A percentile compares a stretch with the other conserved stretches of the same genome.
phyloP scores from a whole-genome alignment of 2,329 filamentous ascomycete species.

The Fusarium gaditjirri region DNA sequence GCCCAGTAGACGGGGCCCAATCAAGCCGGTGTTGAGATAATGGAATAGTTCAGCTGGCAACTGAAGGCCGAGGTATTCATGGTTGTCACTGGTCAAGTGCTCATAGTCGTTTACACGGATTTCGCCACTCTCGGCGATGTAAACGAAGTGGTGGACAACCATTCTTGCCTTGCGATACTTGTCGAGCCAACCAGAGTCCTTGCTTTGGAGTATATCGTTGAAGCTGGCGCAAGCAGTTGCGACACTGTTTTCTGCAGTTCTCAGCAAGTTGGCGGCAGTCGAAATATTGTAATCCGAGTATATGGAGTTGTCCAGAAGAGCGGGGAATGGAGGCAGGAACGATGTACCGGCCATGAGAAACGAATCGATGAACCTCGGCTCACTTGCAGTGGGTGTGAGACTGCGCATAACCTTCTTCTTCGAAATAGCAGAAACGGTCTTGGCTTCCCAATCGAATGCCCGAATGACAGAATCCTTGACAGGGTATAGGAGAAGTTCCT shows the following conservation, averaged over 20 bases:
- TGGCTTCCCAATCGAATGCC: conserved; percentile 74
- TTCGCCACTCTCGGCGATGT: conserved; percentile 80
- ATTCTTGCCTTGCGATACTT: conserved; percentile 88
- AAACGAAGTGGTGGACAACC: conserved; percentile 87
- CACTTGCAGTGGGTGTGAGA: conserved; percentile 70
- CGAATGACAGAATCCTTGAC: conserved; percentile 79
- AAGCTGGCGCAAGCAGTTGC: conserved; percentile 79
- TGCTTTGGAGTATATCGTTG: conserved; percentile 78
- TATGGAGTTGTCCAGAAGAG: conserved; percentile 70
- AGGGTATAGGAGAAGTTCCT: conserved; percentile 87
- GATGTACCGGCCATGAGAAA: conserved; percentile 84
- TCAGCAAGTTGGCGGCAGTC: conserved; percentile 82
- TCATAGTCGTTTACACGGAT: conserved; percentile 79
- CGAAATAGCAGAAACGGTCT: conserved; percentile 69
- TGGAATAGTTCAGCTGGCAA: conserved; percentile 90
- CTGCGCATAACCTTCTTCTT: conserved; percentile 77
- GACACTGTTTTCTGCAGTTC: conserved; percentile 74
- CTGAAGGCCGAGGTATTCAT: conserved; percentile 90
- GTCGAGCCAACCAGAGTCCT: conserved; percentile 81
- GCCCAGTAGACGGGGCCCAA: conserved; percentile 81
- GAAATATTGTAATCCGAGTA: conserved; percentile 70
- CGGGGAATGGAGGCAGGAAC: conserved; percentile 82
- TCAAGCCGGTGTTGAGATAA: conserved; percentile 85
- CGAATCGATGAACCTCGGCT: conserved; percentile 84
- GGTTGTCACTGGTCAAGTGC: conserved; percentile 81